These are phyloP conservation scores for Quercus alba DNA, from an alignment of 306 rosid species.

Conservation along the genomic window DNA sequence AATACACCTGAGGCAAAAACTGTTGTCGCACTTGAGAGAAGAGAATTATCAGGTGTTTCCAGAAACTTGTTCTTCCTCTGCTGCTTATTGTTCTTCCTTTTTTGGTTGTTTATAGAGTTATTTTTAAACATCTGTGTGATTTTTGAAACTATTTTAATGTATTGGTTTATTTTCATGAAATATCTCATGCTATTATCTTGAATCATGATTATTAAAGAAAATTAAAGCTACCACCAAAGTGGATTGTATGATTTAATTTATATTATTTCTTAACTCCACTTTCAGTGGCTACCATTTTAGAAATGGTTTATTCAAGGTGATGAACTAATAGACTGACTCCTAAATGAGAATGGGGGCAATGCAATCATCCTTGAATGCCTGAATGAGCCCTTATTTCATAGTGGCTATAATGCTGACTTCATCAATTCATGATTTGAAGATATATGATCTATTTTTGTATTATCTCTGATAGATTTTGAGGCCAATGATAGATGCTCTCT, in stretches of 20 bases:
- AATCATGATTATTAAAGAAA: background rate
- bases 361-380: background rate
- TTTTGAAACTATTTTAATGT: background rate
- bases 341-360: background rate
- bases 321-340: background rate
- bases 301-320: constrained; percentile 14
- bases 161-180: background rate
- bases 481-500: constrained; percentile 2
- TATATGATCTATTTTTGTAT: background rate
- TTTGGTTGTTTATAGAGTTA: background rate
- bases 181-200: background rate
- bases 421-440: constrained; percentile 4
- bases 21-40: constrained; percentile 79
- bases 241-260: background rate
- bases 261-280: constrained; percentile 1
- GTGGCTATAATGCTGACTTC: background rate
- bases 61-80: constrained; percentile 1
- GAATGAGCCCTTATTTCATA: background rate
- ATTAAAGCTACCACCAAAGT: background rate
- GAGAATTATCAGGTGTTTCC: constrained; percentile 70
- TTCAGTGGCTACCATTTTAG: constrained; percentile 10
- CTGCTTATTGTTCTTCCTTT: constrained; percentile 1
- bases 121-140: background rate
- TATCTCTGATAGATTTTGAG: background rate
- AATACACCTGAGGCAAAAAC: constrained; percentile 69